A percentile compares a stretch with the other conserved stretches of the same genome.
These are phyloP conservation scores for Candida rishiriensis DNA, from an alignment of 805 yeast species.

Conservation along the genomic window DNA sequence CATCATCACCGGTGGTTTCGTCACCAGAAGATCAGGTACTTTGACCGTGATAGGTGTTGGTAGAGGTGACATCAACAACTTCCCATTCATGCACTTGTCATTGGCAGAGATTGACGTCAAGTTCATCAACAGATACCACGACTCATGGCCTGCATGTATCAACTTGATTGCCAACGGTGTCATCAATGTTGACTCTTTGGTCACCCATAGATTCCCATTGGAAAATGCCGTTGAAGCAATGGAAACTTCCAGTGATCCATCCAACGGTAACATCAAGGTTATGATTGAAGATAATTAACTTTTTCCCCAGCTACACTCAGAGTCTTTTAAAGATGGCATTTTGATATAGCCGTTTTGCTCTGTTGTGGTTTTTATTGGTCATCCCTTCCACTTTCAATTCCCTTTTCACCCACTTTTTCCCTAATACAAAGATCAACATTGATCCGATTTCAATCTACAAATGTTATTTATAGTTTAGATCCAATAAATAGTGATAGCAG, in stretches of 20 bases:
- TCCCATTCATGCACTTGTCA: conserved; percentile 53
- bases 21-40: conserved; percentile 43
- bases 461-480: no score
- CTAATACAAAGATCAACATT: no score
- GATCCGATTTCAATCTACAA: no score
- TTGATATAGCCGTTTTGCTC: no score
- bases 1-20: conserved; percentile 42
- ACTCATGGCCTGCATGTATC: conserved; percentile 55
- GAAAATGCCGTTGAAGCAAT: conserved; percentile 47
- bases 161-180: conserved; percentile 41
- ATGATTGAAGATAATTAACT: conserved; percentile 34
- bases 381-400: no score
- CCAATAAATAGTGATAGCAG: no score
- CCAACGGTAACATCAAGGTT: conserved; percentile 44
- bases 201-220: conserved; percentile 44
- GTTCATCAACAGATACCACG: conserved; percentile 50
- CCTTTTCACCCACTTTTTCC: no score
- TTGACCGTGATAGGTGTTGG: conserved; percentile 52
- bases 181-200: conserved; percentile 40
- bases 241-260: conserved; percentile 34
- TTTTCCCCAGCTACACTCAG: no score
- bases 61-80: conserved; percentile 37
- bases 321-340: no score
- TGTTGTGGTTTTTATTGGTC: no score
- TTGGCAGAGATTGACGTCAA: conserved; percentile 48